Conservation (phyloP, 2,329 filamentous ascomycete genomes). For the Decorospora gaudefroyi region DNA sequence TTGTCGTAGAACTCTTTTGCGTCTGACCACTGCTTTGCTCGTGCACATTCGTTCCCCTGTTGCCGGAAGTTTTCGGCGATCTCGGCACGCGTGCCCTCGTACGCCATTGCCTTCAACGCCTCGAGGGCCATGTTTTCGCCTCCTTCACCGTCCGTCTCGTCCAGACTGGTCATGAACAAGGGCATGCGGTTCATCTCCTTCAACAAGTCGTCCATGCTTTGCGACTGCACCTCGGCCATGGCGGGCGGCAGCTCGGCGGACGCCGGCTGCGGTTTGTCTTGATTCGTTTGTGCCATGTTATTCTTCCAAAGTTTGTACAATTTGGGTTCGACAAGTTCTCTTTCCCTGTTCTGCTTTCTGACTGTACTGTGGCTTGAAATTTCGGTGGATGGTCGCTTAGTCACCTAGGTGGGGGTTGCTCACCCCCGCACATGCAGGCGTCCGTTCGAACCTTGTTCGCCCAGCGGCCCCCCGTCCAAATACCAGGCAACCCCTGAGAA, state of each 20-base stretch:
- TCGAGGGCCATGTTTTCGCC: conserved; percentile 82
- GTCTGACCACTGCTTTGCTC: conserved; percentile 72
- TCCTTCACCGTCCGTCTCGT: conserved; percentile 61
- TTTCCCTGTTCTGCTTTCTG: conserved; percentile 7
- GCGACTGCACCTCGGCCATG: conserved; percentile 61
- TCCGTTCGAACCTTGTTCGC: no score
- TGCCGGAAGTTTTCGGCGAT: conserved; percentile 84
- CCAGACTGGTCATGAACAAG: conserved; percentile 94
- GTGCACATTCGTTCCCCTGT: conserved; percentile 88
- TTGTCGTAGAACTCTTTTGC: conserved; percentile 91
- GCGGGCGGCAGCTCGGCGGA: conserved; percentile 60
- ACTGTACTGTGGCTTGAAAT: conserved; percentile 16
- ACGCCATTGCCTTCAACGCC: conserved; percentile 85
- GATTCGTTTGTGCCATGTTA: conserved; percentile 26
- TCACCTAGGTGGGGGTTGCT: conserved; percentile 23
- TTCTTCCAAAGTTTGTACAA: no score
- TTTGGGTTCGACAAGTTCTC: no score
- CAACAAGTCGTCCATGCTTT: conserved; percentile 64
- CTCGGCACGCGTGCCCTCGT: conserved; percentile 87
- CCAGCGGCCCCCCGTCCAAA: no score
- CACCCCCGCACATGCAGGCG: neutral
- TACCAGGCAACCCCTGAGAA: conserved; percentile 1
- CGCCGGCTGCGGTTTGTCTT: conserved; percentile 26
- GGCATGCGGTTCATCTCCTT: conserved; percentile 72
- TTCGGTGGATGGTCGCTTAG: conserved; percentile 30